Conservation (phyloP, 2,329 filamentous ascomycete genomes). For the Drechslerella coelobrocha region DNA sequence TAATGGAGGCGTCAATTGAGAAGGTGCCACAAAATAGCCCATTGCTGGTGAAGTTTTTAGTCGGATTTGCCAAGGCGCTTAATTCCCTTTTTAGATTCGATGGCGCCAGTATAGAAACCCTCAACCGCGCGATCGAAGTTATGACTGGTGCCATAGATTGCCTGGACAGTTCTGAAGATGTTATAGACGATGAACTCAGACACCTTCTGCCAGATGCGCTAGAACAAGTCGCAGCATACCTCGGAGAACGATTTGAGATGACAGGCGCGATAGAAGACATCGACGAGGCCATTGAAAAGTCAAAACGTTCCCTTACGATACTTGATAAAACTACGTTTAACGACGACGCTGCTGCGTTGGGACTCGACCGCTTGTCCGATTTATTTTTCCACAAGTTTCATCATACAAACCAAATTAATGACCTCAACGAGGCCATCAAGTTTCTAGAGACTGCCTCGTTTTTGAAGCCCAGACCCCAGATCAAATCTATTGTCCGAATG, state of each 20-base stretch:
- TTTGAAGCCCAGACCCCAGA: neutral
- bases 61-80: neutral
- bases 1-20: constrained; percentile 11
- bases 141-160: constrained; percentile 4
- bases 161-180: neutral
- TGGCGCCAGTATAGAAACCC: neutral
- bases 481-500: constrained; percentile 1
- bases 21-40: constrained; percentile 1
- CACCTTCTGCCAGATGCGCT: neutral
- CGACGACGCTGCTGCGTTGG: neutral
- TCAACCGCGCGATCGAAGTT: constrained; percentile 6
- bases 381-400: neutral
- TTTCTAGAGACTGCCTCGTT: neutral
- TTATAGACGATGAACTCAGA: constrained; percentile 6
- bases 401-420: constrained; percentile 9
- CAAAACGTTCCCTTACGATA: no score
- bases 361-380: neutral
- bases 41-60: neutral
- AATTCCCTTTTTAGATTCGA: neutral
- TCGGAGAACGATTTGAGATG: neutral
- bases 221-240: constrained; percentile 3
- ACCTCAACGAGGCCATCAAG: constrained; percentile 5
- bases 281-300: no score
- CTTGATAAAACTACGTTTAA: neutral
- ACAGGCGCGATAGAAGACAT: no score